Evolutionary conservation across 805 yeast species (phyloP).

Genomic region (Wickerhamomyces xylosicus): DNA sequence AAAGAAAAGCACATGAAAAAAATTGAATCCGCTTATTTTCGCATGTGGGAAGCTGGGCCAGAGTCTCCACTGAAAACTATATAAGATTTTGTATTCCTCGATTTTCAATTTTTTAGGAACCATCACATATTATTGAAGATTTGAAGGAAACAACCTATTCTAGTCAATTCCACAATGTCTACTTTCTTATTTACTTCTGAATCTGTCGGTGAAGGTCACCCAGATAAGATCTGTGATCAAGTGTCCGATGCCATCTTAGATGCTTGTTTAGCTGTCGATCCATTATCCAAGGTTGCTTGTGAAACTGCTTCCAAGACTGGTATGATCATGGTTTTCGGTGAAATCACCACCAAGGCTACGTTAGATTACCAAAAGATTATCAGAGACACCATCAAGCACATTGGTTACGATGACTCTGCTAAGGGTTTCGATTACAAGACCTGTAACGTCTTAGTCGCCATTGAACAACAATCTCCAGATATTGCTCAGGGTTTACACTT

Average conservation of each 20-base stretch:
- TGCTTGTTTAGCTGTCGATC: slow-evolving; percentile 93
- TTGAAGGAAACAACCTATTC: background rate
- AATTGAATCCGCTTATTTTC: background rate
- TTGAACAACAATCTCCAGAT: slow-evolving; percentile 98
- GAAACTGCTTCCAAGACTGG: slow-evolving; percentile 99
- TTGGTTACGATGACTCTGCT: slow-evolving; percentile 92
- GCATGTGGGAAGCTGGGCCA: background rate
- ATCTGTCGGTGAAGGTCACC: slow-evolving; percentile 93
- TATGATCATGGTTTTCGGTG: slow-evolving; percentile 99
- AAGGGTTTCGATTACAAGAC: slow-evolving; percentile 99
- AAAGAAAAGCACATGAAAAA: background rate
- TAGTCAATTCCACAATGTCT: slow-evolving; percentile 13
- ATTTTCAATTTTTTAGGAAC: background rate
- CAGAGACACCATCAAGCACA: slow-evolving; percentile 97
- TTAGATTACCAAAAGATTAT: slow-evolving; percentile 95
- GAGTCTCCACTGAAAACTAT: background rate
- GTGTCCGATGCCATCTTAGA: slow-evolving; percentile 97
- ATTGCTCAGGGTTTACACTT: slow-evolving; percentile 99
- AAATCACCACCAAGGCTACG: slow-evolving; percentile 93
- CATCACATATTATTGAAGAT: background rate
- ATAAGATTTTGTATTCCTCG: background rate
- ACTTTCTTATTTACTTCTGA: slow-evolving; percentile 70
- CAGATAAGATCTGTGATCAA: slow-evolving; percentile 96
- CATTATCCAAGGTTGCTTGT: slow-evolving; percentile 97
- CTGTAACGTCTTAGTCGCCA: slow-evolving; percentile 97